Percentiles rank a stretch among this genome's conserved stretches.
phyloP scores from a whole-genome alignment of 2,329 filamentous ascomycete genomes.

The Beauveria medogensis region DNA sequence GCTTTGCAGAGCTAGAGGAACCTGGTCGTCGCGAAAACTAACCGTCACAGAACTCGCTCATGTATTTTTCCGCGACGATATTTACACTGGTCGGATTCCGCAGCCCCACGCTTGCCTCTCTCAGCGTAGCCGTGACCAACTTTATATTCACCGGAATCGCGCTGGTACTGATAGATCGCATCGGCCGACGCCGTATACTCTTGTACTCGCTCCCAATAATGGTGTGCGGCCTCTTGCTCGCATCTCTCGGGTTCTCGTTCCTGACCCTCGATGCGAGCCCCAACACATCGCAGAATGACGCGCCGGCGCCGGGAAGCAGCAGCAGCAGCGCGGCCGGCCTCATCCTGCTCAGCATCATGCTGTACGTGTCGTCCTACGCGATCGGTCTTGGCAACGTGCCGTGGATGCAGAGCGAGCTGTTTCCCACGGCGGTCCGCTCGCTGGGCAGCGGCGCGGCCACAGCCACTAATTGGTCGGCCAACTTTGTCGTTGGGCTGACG shows the following conservation, averaged over 20 bases:
- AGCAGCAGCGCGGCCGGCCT: slow-evolving; percentile 36
- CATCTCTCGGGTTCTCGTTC: slow-evolving; percentile 63
- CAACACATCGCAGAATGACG: slow-evolving; percentile 4
- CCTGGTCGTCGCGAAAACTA: not conserved
- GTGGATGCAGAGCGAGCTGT: slow-evolving; percentile 93
- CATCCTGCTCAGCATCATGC: slow-evolving; percentile 67
- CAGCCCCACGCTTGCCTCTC: slow-evolving; percentile 69
- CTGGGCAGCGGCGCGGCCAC: slow-evolving; percentile 67
- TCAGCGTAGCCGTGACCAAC: slow-evolving; percentile 76
- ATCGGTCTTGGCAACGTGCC: slow-evolving; percentile 85
- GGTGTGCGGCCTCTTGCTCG: slow-evolving; percentile 62
- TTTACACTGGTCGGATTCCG: slow-evolving; percentile 71
- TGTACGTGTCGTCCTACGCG: slow-evolving; percentile 82
- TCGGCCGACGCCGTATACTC: slow-evolving; percentile 72
- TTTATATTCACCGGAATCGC: slow-evolving; percentile 72
- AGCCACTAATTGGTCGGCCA: slow-evolving; percentile 78
- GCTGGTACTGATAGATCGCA: slow-evolving; percentile 66
- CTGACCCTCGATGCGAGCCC: slow-evolving; percentile 36
- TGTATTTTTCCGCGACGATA: slow-evolving; percentile 85
- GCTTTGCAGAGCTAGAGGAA: not conserved
- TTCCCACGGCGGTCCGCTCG: slow-evolving; percentile 66
- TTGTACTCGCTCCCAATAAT: slow-evolving; percentile 81
- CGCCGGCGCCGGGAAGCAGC: not conserved
- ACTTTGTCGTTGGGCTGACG: slow-evolving; percentile 77
- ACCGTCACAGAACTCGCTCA: slow-evolving; percentile 62